phyloP scores from a whole-genome alignment of 2,329 filamentous ascomycete species.

The Mollisiaceae sp. region DNA sequence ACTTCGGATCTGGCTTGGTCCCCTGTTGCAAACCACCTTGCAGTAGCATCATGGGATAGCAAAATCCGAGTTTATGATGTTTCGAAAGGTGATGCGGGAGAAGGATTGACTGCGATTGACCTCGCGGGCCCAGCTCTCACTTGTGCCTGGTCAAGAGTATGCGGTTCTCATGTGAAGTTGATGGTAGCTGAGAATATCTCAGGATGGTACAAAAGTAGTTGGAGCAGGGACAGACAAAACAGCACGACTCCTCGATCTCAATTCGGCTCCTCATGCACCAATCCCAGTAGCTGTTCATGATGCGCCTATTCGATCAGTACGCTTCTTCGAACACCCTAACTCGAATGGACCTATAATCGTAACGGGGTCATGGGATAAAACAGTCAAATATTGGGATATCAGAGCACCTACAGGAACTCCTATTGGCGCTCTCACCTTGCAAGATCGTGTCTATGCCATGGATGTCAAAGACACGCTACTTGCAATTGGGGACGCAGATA shows the following conservation, averaged over 20 bases:
- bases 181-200: slow-evolving; percentile 5
- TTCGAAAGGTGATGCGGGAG: slow-evolving; percentile 71
- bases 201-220: slow-evolving; percentile 88
- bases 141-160: slow-evolving; percentile 84
- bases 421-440: slow-evolving; percentile 64
- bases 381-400: slow-evolving; percentile 84
- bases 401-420: slow-evolving; percentile 53
- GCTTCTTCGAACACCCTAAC: slow-evolving; percentile 71
- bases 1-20: slow-evolving; percentile 87
- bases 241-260: slow-evolving; percentile 82
- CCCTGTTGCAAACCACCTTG: slow-evolving; percentile 75
- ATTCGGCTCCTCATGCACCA: slow-evolving; percentile 52
- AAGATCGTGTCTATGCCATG: slow-evolving; percentile 86
- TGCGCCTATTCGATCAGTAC: slow-evolving; percentile 74
- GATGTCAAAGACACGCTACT: slow-evolving; percentile 85
- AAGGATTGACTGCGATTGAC: slow-evolving; percentile 82
- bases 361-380: slow-evolving; percentile 90
- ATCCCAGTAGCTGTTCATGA: slow-evolving; percentile 82
- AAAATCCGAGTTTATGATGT: slow-evolving; percentile 96
- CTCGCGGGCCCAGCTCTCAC: slow-evolving; percentile 83
- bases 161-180: slow-evolving; percentile 37
- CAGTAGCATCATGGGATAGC: slow-evolving; percentile 95
- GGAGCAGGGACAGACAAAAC: slow-evolving; percentile 89
- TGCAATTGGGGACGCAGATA: slow-evolving; percentile 87
- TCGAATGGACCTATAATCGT: slow-evolving; percentile 78